Evolutionary conservation across 306 rosid genomes (phyloP), one percentile per base, ranked within the genome.

Genomic region (Pyrus bretschneideri): DNA sequence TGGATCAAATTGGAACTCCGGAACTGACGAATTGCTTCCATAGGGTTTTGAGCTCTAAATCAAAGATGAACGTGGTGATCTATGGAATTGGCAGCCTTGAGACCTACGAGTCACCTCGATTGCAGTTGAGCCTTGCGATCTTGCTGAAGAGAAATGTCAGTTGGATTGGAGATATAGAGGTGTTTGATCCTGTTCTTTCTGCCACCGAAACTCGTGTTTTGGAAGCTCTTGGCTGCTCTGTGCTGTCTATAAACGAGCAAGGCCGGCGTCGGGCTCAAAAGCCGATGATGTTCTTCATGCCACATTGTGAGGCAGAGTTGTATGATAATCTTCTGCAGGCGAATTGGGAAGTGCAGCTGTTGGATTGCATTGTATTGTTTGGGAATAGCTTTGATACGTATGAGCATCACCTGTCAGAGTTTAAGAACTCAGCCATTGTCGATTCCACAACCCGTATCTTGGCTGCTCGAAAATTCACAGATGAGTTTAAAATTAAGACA

Each of bases 41-140:
- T 29, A 82, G 30, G 85, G 86, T 85, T 70, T 82, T 94, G 67
- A 87, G 85, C 19, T 80, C 84, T 0, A 89, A 88, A 65, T 69
- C 25, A 25, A 84, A 78, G 59, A 85, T 94, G 93, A 84, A 78
- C 71, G 85, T 94, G 97, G 91, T 94, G 27, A 81, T 91, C 14
- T 94, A 91, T 58, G 98, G 96, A 29, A 87, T 91, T 49, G 97
- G 98, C 78, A 94, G 98, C 76, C 84, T 94, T 30, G 94, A 91
- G 73, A 75, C 81, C 46, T 91, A 90, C 19, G 93, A 88, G 55
- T 80, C 87, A 25, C 97, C 81, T 57, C 63, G 78, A 11, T 35
- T 71, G 73, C 85, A 81, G 69, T 60, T 81, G 57, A 81, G 75
- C 70, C 75, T 81, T 44, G 81, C 81, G 12, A 74, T 76, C 55